phyloP scores from a whole-genome alignment of 2,329 filamentous ascomycete species.

The Verticillium alfalfae region DNA sequence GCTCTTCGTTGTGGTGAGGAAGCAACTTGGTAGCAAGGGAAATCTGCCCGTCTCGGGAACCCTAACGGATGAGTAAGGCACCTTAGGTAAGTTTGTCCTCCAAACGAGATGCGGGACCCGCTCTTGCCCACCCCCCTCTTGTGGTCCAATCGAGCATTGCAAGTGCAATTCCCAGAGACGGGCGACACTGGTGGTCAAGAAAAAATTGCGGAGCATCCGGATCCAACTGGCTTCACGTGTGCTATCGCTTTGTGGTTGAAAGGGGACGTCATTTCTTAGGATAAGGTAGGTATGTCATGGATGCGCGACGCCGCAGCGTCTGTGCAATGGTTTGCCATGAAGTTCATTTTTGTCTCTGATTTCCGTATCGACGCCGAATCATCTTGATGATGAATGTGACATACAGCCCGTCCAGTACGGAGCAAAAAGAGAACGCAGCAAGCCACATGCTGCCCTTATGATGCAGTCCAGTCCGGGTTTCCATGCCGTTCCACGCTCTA shows the following conservation, averaged over 20 bases:
- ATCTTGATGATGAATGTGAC: constrained; percentile 55
- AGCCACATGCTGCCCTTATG: constrained; percentile 44
- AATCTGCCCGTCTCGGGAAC: background rate
- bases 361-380: constrained; percentile 63
- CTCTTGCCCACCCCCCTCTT: background rate
- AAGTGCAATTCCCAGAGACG: background rate
- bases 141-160: background rate
- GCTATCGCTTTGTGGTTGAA: background rate
- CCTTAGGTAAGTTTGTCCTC: background rate
- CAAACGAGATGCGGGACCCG: background rate
- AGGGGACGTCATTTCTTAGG: background rate
- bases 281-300: background rate
- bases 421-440: constrained; percentile 55
- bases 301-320: background rate
- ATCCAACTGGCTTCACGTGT: background rate
- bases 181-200: background rate
- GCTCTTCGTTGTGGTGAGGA: background rate
- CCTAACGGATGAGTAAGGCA: background rate
- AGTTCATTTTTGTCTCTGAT: constrained; percentile 43
- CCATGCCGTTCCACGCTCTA: constrained; percentile 18
- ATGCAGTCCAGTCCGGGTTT: constrained; percentile 36
- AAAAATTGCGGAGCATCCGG: background rate
- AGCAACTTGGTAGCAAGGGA: background rate
- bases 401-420: constrained; percentile 58
- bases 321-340: constrained; percentile 15